Evolutionary conservation across 257 asterid genomes (phyloP).

Genomic region (Echium plantagineum): DNA sequence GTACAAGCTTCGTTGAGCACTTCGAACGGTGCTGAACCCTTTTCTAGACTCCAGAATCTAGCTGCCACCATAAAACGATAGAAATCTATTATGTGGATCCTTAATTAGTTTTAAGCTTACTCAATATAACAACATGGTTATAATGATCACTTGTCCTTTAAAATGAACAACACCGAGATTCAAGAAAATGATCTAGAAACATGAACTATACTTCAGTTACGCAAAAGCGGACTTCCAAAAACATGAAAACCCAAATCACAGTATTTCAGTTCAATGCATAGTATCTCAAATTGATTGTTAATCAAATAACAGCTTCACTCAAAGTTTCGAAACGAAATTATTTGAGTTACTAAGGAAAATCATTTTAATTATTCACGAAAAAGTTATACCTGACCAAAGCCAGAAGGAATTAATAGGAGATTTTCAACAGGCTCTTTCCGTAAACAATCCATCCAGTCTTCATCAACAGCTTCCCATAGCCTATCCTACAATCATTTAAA

Average conservation of each 20-base stretch:
- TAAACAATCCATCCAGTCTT: slow-evolving; percentile 78
- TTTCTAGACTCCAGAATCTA: not conserved
- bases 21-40: too few species aligned
- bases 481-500: slow-evolving; percentile 38
- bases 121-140: not conserved
- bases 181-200: too few species aligned
- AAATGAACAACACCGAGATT: too few species aligned
- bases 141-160: not conserved
- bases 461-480: slow-evolving; percentile 73
- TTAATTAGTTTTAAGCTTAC: not conserved
- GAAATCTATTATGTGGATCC: not conserved
- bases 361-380: not conserved
- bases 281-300: too few species aligned
- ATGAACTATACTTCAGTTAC: too few species aligned
- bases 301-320: too few species aligned
- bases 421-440: slow-evolving; percentile 46
- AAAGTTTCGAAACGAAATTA: too few species aligned
- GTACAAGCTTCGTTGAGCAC: not conserved
- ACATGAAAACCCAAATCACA: not conserved
- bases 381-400: slow-evolving; percentile 24
- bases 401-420: slow-evolving; percentile 56
- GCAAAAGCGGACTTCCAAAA: too few species aligned
- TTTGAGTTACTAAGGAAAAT: not conserved
- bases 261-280: not conserved
- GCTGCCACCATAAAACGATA: not conserved